Base-by-base conservation (phyloP, 176 grass and related monocot genomes). In the Aegilops sharonensis region DNA sequence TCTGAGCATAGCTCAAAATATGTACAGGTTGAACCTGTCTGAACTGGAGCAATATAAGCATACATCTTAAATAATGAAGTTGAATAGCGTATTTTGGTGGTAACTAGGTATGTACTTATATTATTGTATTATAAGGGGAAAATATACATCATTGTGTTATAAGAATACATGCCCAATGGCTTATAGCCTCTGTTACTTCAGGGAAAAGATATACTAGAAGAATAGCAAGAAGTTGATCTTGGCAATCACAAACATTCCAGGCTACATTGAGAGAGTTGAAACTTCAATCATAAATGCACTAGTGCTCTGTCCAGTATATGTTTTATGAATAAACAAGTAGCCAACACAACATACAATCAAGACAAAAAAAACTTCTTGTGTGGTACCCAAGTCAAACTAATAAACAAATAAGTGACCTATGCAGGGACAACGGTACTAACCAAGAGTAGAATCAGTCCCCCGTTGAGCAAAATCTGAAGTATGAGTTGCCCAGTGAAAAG, bases 371-470 rank as follows among this genome's bases (percentile, higher is more conserved):
- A 37, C 6, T 21, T 59, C 20, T 59, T 59, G 20, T 59, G 6
- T 21, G 56, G 7, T 80, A 64, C 25, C 13, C 60, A 80, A 64
- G 21, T 64, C 78, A 80, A 72, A 42, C 21, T 72, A 72, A 72
- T 20, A 80, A 80, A 29, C 13, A 65, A 13, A 61, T 45, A 62
- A 63, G 34, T 17, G 21, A 63, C n/a, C 24, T 63, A 79, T 59
- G 12, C 15, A 11, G 12, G 76, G 56, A 9, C 24, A 63, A 25
- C 37, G 11, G 15, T 79, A 79, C 77, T 63, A 40, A 79, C 56
- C 77, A 63, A 79, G 56, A 79, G 34, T 17, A 79, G 77, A 79
- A 79, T 63, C n/a, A 39, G 77, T 23, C 57, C 34, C 20, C 57
- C 11, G 37, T 79, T 57, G 21, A 79, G 57, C 20, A 79, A 79